Conservation (phyloP, 2,329 filamentous ascomycete species). For the Talaromyces sp. region DNA sequence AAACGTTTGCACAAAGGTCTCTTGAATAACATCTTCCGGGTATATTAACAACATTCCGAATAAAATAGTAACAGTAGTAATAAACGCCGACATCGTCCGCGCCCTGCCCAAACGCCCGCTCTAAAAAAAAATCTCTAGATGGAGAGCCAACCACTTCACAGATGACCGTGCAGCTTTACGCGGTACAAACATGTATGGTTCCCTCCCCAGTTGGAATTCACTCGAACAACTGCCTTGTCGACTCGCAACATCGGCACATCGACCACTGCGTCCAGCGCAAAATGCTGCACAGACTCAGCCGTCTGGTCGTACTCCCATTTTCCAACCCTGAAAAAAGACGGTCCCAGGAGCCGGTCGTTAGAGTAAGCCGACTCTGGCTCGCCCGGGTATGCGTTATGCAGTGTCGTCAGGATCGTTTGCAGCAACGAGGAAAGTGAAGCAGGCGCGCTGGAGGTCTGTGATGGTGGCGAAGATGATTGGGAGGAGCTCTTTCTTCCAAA, state of each 20-base stretch:
- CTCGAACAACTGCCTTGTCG: constrained; percentile 36
- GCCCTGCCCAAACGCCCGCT: background rate
- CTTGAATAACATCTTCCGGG: background rate
- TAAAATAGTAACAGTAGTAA: background rate
- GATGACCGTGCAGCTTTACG: constrained; percentile 37
- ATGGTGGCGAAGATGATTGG: background rate
- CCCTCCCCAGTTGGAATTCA: constrained; percentile 40
- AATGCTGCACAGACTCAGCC: constrained; percentile 31
- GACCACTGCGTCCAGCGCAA: constrained; percentile 32
- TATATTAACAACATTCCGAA: background rate
- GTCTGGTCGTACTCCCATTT: constrained; percentile 35
- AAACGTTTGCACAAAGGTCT: background rate
- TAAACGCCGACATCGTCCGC: background rate
- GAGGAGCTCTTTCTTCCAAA: constrained; percentile 2
- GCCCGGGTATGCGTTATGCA: constrained; percentile 23
- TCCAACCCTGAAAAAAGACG: constrained; percentile 35
- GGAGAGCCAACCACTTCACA: background rate
- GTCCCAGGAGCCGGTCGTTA: constrained; percentile 29
- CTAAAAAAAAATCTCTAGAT: background rate
- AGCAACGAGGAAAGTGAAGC: constrained; percentile 19
- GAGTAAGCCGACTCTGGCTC: constrained; percentile 29
- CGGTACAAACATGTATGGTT: constrained; percentile 42
- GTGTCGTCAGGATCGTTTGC: constrained; percentile 24
- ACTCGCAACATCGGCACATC: constrained; percentile 30
- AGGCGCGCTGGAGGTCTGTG: background rate